Conservation (phyloP, 1,284 basidiomycete genomes). For the Clitocybe nebularis region DNA sequence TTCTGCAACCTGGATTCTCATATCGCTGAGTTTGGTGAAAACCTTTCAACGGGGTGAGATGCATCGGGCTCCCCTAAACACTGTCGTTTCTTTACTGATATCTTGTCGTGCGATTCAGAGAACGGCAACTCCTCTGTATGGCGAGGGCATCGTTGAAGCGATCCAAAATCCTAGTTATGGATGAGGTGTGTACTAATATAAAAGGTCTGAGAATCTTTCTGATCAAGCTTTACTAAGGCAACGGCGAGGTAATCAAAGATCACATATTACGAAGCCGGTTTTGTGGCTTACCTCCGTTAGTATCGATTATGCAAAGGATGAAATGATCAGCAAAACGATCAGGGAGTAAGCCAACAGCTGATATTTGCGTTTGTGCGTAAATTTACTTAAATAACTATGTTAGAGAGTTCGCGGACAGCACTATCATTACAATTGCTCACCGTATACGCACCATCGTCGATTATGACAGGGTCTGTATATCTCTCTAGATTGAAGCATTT, state of each 20-base stretch:
- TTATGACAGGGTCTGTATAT: constrained; percentile 39
- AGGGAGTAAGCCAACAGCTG: constrained; percentile 41
- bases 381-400: neutral
- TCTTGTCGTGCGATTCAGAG: constrained; percentile 25
- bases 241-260: neutral
- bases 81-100: neutral
- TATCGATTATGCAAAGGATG: constrained; percentile 62
- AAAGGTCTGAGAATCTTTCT: neutral
- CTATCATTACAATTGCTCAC: constrained; percentile 54
- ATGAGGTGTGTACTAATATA: constrained; percentile 43
- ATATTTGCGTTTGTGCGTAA: neutral
- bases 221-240: neutral
- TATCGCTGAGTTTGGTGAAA: constrained; percentile 76
- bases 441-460: constrained; percentile 52
- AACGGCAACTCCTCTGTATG: constrained; percentile 73
- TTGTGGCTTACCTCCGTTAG: constrained; percentile 23
- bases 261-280: neutral
- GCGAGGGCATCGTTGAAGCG: constrained; percentile 65
- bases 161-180: constrained; percentile 65
- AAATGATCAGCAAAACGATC: constrained; percentile 57
- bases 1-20: constrained; percentile 75
- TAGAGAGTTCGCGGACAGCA: constrained; percentile 46
- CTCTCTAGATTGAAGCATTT: neutral
- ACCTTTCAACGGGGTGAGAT: constrained; percentile 73
- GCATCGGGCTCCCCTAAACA: neutral